A percentile compares a stretch with the other conserved stretches of the same genome.
Conservation (phyloP, 768 basidiomycete species). For the Boletus eberwhitei region DNA sequence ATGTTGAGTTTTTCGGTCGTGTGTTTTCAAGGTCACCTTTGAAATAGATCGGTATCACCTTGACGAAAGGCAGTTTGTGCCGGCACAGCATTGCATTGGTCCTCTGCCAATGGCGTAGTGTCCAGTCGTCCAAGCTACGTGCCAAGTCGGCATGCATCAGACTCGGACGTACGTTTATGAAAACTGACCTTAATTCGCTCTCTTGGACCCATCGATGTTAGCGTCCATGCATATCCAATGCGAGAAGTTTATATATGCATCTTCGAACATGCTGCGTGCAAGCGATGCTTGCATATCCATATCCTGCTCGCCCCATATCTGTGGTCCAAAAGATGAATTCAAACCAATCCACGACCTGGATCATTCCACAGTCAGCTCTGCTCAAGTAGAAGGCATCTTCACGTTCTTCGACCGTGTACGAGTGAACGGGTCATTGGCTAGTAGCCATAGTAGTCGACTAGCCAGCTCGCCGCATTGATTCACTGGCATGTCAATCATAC, state of each 20-base stretch:
- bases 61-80: constrained; percentile 11
- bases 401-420: not conserved
- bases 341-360: not conserved
- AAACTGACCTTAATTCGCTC: not conserved
- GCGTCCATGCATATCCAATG: not conserved
- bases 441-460: constrained; percentile 5
- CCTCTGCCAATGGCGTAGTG: constrained; percentile 13
- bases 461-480: not conserved
- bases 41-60: constrained; percentile 19
- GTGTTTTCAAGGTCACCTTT: not conserved
- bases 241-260: not conserved
- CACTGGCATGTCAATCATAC: not conserved
- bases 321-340: not conserved
- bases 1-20: too few species aligned
- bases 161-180: too few species aligned
- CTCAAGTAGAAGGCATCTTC: not conserved
- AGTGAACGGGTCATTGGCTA: constrained; percentile 5
- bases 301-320: too few species aligned
- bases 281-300: too few species aligned
- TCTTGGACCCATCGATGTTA: not conserved
- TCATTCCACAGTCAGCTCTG: constrained; percentile 4
- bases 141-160: too few species aligned
- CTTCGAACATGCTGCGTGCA: not conserved
- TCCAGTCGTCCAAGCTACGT: not conserved
- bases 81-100: constrained; percentile 16